Evolutionary conservation across 352 stramenopile genomes (phyloP).

Genomic region (Globisporangium radiosum): DNA sequence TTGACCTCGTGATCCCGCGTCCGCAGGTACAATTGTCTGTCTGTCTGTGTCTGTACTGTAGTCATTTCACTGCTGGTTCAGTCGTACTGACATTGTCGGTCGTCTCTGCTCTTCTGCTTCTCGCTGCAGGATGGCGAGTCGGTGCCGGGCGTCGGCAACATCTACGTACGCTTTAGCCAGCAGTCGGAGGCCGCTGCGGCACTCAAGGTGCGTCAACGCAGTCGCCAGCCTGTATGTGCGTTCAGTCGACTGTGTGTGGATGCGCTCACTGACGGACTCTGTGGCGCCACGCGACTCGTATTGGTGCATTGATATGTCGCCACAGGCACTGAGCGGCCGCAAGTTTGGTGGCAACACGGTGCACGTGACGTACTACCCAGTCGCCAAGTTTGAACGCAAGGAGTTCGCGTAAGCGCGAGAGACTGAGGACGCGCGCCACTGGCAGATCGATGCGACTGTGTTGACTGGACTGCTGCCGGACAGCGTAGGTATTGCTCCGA

Average conservation of each 20-base stretch:
- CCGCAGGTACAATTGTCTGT: constrained; percentile 43
- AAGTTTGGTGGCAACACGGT: constrained; percentile 87
- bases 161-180: constrained; percentile 75
- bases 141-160: constrained; percentile 61
- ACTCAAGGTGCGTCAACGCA: constrained; percentile 46
- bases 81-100: too few species aligned
- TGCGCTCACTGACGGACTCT: background rate
- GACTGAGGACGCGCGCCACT: background rate
- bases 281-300: background rate
- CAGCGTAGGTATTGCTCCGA: too few species aligned
- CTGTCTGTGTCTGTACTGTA: background rate
- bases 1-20: constrained; percentile 69
- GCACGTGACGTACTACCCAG: constrained; percentile 68
- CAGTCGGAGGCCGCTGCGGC: constrained; percentile 48
- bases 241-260: background rate
- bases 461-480: constrained; percentile 3
- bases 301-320: too few species aligned
- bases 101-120: too few species aligned
- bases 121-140: constrained; percentile 41
- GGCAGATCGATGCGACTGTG: too few species aligned
- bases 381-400: constrained; percentile 67
- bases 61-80: background rate
- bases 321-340: constrained; percentile 68
- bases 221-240: background rate
- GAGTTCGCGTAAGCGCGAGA: constrained; percentile 34